These are phyloP conservation scores for Globisporangium acanthophoron DNA, from an alignment of 352 stramenopile species.

Conservation along the genomic window DNA sequence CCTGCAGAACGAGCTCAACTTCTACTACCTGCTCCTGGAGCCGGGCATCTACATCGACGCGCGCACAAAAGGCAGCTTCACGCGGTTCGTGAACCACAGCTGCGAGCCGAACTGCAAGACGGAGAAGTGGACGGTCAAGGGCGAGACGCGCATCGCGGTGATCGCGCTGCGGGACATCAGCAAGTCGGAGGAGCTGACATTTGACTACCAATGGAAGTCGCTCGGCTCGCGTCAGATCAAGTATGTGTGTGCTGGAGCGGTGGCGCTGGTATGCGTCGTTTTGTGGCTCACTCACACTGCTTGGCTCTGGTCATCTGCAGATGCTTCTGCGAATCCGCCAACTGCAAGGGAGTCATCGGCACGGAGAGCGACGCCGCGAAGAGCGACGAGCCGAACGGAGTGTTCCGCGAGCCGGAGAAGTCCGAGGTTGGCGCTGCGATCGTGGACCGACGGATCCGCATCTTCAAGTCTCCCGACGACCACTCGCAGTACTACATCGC, in stretches of 20 bases:
- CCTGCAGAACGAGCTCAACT: slow-evolving; percentile 71
- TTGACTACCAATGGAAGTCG: slow-evolving; percentile 95
- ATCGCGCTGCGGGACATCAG: slow-evolving; percentile 89
- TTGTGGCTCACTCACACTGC: no score
- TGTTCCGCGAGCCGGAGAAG: slow-evolving; percentile 61
- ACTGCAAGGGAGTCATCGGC: slow-evolving; percentile 78
- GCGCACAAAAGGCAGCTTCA: slow-evolving; percentile 89
- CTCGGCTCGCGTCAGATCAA: slow-evolving; percentile 77
- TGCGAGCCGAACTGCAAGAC: slow-evolving; percentile 95
- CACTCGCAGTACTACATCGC: slow-evolving; percentile 53
- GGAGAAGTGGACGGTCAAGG: slow-evolving; percentile 92
- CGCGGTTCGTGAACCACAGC: slow-evolving; percentile 96
- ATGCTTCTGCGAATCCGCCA: slow-evolving; percentile 59
- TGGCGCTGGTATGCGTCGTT: background rate
- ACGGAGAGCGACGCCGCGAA: slow-evolving; percentile 34
- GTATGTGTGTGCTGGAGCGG: slow-evolving; percentile 8
- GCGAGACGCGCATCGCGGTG: slow-evolving; percentile 91
- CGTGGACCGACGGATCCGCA: slow-evolving; percentile 50
- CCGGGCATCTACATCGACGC: slow-evolving; percentile 88
- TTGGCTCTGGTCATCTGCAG: slow-evolving; percentile 3
- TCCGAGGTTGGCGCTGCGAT: slow-evolving; percentile 40
- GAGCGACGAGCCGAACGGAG: slow-evolving; percentile 34
- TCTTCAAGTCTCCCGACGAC: slow-evolving; percentile 56
- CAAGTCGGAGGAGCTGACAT: slow-evolving; percentile 89
- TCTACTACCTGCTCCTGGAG: slow-evolving; percentile 82